Conservation (phyloP, 163 green algal species). For the Chlorella variabilis region DNA sequence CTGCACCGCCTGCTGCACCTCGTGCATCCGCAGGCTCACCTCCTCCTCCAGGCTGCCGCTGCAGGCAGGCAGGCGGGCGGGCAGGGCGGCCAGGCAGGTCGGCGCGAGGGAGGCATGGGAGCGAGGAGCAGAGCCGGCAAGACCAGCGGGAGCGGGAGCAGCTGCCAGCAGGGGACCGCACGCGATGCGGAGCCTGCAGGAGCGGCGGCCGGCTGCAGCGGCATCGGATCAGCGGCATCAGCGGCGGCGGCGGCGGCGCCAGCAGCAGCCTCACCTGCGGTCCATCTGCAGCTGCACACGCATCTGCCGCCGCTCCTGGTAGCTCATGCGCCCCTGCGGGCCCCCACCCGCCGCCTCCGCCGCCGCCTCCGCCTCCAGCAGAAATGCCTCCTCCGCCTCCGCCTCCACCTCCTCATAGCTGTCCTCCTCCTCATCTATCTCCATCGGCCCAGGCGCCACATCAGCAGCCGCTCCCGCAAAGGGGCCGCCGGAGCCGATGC, state of each 20-base stretch:
- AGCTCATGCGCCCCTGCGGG: not conserved
- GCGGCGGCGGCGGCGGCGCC: too few relatives aligned
- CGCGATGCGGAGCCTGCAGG: too few relatives aligned
- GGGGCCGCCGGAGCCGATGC: not conserved
- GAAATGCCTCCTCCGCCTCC: not conserved
- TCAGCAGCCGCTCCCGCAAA: not conserved
- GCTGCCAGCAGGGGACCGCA: not conserved
- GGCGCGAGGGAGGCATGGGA: too few relatives aligned
- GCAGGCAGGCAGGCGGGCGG: not conserved
- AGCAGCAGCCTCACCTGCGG: not conserved
- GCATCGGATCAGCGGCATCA: too few relatives aligned
- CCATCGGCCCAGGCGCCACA: not conserved
- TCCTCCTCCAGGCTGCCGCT: conserved; percentile 27
- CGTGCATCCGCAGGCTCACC: conserved; percentile 30
- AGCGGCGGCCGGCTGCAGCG: too few relatives aligned
- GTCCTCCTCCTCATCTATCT: conserved; percentile 3
- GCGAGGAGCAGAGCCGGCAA: not conserved
- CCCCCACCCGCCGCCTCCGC: not conserved
- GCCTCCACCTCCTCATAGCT: not conserved
- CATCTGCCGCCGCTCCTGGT: not conserved
- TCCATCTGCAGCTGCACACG: conserved; percentile 1
- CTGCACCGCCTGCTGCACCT: conserved; percentile 43
- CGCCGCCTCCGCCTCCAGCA: not conserved
- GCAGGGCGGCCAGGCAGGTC: too few relatives aligned
- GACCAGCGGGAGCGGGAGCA: not conserved